Evolutionary conservation across 164 flowering plant genomes (phyloP).

Genomic region (Vitis riparia): DNA sequence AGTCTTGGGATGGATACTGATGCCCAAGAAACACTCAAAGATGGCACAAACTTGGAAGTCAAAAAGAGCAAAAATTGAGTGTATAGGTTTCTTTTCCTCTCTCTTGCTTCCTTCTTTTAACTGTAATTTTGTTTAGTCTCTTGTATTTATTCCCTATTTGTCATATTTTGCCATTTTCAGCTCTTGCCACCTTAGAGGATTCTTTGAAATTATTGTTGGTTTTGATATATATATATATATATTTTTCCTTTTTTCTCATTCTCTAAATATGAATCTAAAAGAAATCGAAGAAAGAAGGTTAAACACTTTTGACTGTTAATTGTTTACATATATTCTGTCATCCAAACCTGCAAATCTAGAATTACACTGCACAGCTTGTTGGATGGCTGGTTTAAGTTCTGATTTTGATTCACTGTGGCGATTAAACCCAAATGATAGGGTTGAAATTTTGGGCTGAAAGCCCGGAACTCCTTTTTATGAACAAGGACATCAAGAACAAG

Average conservation of each 20-base stretch:
- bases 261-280: background rate
- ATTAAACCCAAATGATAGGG: no score
- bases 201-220: slow-evolving; percentile 7
- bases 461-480: no score
- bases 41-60: slow-evolving; percentile 70
- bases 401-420: no score
- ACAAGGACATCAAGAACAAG: no score
- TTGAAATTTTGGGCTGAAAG: no score
- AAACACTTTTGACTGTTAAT: no score
- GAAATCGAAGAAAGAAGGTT: no score
- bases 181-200: background rate
- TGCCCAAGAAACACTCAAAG: slow-evolving; percentile 74
- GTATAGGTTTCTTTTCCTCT: slow-evolving; percentile 36
- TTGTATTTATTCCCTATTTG: slow-evolving; percentile 11
- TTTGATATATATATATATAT: background rate
- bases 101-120: background rate
- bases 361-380: no score
- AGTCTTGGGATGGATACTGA: slow-evolving; percentile 86
- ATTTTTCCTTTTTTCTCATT: background rate
- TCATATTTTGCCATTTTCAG: background rate
- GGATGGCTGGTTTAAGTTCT: no score
- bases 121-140: slow-evolving; percentile 1
- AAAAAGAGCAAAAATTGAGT: slow-evolving; percentile 59
- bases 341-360: no score
- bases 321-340: no score